Percentiles rank a stretch among this genome's conserved stretches.
Evolutionary conservation across 208 protist genomes (phyloP).

Genomic region (Angomonas deanei): DNA sequence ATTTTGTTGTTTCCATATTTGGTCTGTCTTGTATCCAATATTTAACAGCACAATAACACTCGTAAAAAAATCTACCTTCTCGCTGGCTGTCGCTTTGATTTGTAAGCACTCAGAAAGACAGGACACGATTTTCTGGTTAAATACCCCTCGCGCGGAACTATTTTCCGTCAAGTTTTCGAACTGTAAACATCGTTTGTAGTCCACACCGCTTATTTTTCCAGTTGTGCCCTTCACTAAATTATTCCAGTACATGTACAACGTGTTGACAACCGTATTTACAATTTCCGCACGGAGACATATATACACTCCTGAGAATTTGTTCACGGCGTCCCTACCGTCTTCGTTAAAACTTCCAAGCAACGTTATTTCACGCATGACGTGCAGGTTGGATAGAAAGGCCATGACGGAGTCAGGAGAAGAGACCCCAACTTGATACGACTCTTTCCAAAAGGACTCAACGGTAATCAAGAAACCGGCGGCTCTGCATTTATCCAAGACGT

Average conservation of each 20-base stretch:
- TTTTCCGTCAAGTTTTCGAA: background rate
- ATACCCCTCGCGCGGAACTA: background rate
- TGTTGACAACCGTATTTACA: background rate
- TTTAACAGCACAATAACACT: background rate
- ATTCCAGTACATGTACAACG: background rate
- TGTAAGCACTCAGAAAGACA: constrained; percentile 1
- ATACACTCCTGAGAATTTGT: background rate
- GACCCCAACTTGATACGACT: no score
- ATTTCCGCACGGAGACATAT: background rate
- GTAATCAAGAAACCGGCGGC: no score
- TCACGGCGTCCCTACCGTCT: no score
- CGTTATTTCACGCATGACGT: no score
- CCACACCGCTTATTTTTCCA: background rate
- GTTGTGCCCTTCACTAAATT: background rate
- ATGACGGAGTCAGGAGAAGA: no score
- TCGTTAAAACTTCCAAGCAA: no score
- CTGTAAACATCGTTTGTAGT: background rate
- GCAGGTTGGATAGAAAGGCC: no score
- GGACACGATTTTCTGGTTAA: background rate
- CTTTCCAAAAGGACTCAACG: no score
- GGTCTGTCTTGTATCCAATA: no score
- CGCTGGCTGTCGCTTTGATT: background rate
- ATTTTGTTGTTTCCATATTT: no score
- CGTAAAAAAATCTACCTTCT: background rate
- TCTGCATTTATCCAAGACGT: no score